Evolutionary conservation across 2,329 filamentous ascomycete species (phyloP).

Genomic region (Colletotrichum spinosum): DNA sequence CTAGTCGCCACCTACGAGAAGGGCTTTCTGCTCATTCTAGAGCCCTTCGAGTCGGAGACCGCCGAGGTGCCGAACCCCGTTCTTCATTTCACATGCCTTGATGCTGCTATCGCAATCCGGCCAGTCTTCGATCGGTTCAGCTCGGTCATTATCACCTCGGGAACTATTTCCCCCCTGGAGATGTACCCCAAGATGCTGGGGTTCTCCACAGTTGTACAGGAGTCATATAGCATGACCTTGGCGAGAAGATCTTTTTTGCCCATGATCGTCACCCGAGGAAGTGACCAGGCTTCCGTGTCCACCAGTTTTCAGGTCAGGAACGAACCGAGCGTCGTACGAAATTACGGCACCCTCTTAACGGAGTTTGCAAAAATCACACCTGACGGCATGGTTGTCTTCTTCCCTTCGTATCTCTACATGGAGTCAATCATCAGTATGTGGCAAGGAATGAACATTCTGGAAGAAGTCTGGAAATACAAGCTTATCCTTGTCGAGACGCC

Average conservation of each 20-base stretch:
- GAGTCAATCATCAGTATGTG: slow-evolving; percentile 99
- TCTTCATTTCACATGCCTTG: slow-evolving; percentile 96
- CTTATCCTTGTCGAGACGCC: slow-evolving; percentile 97
- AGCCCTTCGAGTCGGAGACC: slow-evolving; percentile 95
- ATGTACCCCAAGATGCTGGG: slow-evolving; percentile 99
- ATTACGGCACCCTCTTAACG: slow-evolving; percentile 92
- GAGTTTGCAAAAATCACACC: slow-evolving; percentile 97
- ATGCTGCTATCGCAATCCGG: slow-evolving; percentile 97
- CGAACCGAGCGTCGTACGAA: slow-evolving; percentile 95
- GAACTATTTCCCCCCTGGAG: slow-evolving; percentile 94
- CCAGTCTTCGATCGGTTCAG: slow-evolving; percentile 98
- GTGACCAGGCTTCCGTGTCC: slow-evolving; percentile 92
- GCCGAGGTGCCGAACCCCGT: slow-evolving; percentile 96
- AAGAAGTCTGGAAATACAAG: slow-evolving; percentile 99
- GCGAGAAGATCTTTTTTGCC: slow-evolving; percentile 95
- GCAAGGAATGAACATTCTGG: slow-evolving; percentile 98
- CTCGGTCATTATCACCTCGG: slow-evolving; percentile 98
- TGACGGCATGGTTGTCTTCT: slow-evolving; percentile 98
- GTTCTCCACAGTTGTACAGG: slow-evolving; percentile 91
- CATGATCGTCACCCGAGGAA: slow-evolving; percentile 96
- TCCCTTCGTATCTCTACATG: slow-evolving; percentile 99
- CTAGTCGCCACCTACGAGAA: slow-evolving; percentile 97
- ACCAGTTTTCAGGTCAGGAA: slow-evolving; percentile 96
- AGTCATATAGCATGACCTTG: slow-evolving; percentile 97
- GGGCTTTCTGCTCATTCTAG: slow-evolving; percentile 94